These are phyloP conservation scores for Bryoerythrophyllum caledonicum DNA, from an alignment of 225 moss, liverwort and hornwort genomes.

Conservation along the genomic window DNA sequence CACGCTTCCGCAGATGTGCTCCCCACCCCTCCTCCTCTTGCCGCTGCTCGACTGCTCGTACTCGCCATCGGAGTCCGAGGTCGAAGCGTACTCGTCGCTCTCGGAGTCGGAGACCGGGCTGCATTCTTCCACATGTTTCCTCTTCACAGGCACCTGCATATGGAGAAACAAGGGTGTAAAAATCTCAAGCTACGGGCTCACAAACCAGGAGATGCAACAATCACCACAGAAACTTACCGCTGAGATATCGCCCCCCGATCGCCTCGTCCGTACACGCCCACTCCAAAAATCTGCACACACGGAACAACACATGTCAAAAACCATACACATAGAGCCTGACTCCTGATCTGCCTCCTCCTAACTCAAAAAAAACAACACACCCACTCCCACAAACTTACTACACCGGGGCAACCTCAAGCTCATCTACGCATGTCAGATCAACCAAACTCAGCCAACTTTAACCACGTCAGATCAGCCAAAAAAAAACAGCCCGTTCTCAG, in stretches of 20 bases:
- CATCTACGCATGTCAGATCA: too few relatives aligned
- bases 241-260: not conserved
- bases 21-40: conserved; percentile 36
- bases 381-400: too few relatives aligned
- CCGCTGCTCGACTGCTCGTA: conserved; percentile 19
- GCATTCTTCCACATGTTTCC: conserved; percentile 25
- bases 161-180: not conserved
- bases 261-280: conserved; percentile 19
- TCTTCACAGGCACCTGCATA: conserved; percentile 30
- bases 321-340: not conserved
- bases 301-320: not conserved
- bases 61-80: conserved; percentile 38
- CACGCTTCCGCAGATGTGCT: conserved; percentile 11
- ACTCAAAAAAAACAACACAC: too few relatives aligned
- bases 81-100: conserved; percentile 21
- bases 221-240: conserved; percentile 8
- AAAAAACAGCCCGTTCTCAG: too few relatives aligned
- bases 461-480: too few relatives aligned
- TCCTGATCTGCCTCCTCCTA: too few relatives aligned
- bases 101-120: conserved; percentile 2
- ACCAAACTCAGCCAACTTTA: too few relatives aligned
- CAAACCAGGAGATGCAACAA: not conserved
- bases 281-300: conserved; percentile 35
- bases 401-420: too few relatives aligned
- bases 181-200: not conserved